Base-by-base conservation (phyloP, 257 asterid species). In the Salvia hispanica region DNA sequence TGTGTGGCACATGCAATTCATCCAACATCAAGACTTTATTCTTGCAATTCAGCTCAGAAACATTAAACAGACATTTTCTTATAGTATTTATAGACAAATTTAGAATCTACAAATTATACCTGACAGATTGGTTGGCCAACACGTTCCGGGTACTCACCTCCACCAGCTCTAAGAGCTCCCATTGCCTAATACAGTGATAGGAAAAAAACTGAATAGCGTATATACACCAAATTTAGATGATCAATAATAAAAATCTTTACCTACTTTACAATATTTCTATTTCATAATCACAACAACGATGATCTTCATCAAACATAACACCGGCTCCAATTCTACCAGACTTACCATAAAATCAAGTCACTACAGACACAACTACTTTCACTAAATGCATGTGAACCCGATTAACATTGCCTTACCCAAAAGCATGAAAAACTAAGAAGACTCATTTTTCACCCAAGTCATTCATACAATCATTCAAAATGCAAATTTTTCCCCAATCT, bases 91-190 rank as follows among this genome's bases (percentile, higher is more conserved):
- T 1, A 2, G 60, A 36, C 55, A 64, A 36, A 59, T 18, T 62
- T 61, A 14, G 25, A 42, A 43, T 59, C 15, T 39, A 62, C 16
- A n/a, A 45, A 37, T 28, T 43, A 71, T 82, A 88, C 95, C 93
- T 86, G 93, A 77, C 95, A 88, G 58, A 76, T 72, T 46, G 80
- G 82, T 71, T 88, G 95, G 69, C 91, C 95, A 67, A 51, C 77
- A 45, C 93, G 87, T 67, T 86, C 89, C 0, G 93, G 89, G 67
- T 74, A 78, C 69, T 77, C 91, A 25, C 72, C 86, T 64, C 81
- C 85, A 59, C 81, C 72, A 60, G 75, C 72, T 65, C 84, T 74
- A 66, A 69, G 55, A 65, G 74, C 75, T 76, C 81, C 86, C 77
- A 77, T 69, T 69, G 74, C 88, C 93, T 85, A 64, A 42, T 64